A percentile compares a stretch with the other conserved stretches of the same genome.
Conservation (phyloP, 192 early-diverging fungal genomes). For the Helicostylum pulchrum region DNA sequence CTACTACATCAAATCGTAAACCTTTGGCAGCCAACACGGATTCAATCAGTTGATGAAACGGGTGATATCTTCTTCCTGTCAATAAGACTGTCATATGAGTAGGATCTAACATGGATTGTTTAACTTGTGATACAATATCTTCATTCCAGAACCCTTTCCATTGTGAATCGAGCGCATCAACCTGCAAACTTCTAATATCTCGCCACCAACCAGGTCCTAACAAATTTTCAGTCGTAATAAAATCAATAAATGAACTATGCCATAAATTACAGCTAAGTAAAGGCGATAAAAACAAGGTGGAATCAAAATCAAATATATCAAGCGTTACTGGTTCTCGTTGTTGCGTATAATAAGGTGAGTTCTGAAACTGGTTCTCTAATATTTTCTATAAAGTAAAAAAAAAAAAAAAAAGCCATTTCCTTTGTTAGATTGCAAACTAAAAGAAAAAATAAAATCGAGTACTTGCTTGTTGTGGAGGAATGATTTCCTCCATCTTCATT, state of each 20-base stretch:
- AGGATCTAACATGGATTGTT: conserved; percentile 18
- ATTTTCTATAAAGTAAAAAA: no score
- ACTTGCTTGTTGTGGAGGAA: no score
- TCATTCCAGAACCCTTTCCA: conserved; percentile 39
- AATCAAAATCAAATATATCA: conserved; percentile 35
- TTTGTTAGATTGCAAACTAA: no score
- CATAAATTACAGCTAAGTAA: conserved; percentile 19
- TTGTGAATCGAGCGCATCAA: conserved; percentile 10
- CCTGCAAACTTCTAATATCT: conserved; percentile 24
- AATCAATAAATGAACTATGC: conserved; percentile 2
- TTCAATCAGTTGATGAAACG: conserved; percentile 17
- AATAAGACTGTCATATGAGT: conserved; percentile 24
- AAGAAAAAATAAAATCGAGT: no score
- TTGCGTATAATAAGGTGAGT: neutral
- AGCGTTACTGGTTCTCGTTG: conserved; percentile 9
- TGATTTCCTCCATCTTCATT: no score
- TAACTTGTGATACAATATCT: conserved; percentile 20
- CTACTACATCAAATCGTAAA: conserved; percentile 26
- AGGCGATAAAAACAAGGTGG: conserved; percentile 32
- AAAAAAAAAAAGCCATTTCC: no score
- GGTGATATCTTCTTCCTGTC: conserved; percentile 32
- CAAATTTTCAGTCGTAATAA: conserved; percentile 12
- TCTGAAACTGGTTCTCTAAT: no score
- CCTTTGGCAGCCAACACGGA: conserved; percentile 17
- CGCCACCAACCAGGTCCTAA: conserved; percentile 36